Evolutionary conservation across 495 filamentous ascomycete genomes (phyloP).

Genomic region (Penicillium alfredii): DNA sequence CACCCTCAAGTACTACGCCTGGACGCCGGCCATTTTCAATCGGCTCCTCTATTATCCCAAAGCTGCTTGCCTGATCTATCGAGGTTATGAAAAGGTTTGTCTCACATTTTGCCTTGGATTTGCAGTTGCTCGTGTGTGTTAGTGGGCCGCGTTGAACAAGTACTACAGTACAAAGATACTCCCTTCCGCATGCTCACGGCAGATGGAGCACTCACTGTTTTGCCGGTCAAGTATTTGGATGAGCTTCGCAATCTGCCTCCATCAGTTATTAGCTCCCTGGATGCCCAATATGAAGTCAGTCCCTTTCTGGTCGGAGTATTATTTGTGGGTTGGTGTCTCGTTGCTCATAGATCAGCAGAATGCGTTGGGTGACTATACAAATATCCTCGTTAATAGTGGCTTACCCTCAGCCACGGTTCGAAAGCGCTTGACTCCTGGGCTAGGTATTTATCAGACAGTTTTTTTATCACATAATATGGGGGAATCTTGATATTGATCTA

Average conservation of each 20-base stretch:
- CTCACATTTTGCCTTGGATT: background rate
- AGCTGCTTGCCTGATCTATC: slow-evolving; percentile 17
- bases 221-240: slow-evolving; percentile 26
- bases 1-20: slow-evolving; percentile 18
- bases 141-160: background rate
- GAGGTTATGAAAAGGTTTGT: slow-evolving; percentile 25
- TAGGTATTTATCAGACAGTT: too few relatives aligned
- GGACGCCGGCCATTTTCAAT: slow-evolving; percentile 24
- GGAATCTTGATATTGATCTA: too few relatives aligned
- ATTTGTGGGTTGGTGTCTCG: background rate
- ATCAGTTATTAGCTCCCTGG: slow-evolving; percentile 20
- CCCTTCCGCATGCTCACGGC: slow-evolving; percentile 29
- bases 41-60: slow-evolving; percentile 23
- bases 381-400: slow-evolving; percentile 22
- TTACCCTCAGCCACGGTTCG: slow-evolving; percentile 20
- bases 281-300: slow-evolving; percentile 26
- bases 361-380: slow-evolving; percentile 28
- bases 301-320: background rate
- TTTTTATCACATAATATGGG: too few relatives aligned
- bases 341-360: slow-evolving; percentile 17
- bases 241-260: slow-evolving; percentile 19
- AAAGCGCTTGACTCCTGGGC: slow-evolving; percentile 21
- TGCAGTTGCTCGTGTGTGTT: too few relatives aligned
- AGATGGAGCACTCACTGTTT: slow-evolving; percentile 30
- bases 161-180: slow-evolving; percentile 20